Evolutionary conservation across 2,329 filamentous ascomycete species (phyloP), one percentile per base, ranked within the genome.

Genomic region (Curvularia lunata): DNA sequence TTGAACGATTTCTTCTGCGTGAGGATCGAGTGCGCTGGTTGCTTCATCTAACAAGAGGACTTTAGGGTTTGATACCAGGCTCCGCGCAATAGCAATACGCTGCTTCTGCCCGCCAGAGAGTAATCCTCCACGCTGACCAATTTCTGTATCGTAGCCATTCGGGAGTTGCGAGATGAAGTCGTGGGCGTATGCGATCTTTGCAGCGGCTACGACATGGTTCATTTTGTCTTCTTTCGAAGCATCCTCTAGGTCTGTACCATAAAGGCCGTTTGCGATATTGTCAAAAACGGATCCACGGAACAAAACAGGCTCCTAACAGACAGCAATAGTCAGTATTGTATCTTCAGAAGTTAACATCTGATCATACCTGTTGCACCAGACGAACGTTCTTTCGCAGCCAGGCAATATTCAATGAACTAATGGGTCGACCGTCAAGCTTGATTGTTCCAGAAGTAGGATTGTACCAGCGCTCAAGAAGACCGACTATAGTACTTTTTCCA

Each of bases 61-160:
- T 79, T 92, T 95, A 1, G 93, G 93, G 67, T 97, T 90, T 19
- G 90, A 93, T 28, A 97, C 91, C 55, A 97, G 86, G 38, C 93
- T 93, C 69, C 92, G 85, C 6, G 93, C 92, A 77, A 97, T 97
- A 13, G 93, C 92, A 72, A 98, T 96, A 66, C 94, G 91, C 78
- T 98, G 94, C 77, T 97, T 97, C 78, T 98, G 95, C 27, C 94
- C 95, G 74, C 94, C 95, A 52, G 91, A 96, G 8, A 98, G 83
- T 49, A 97, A 80, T 73, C 97, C 96, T 8, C 94, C 94, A 61
- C 93, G 88, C 76, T 97, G 92, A 53, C 94, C 95, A 18, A 98
- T 93, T 62, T 96, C 88, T 0, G 94, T 98, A 65, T 97, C 86
- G 70, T 97, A 98, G 1, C 90, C 90, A 67, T 97, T 90, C 0